Evolutionary conservation across 2,329 filamentous ascomycete genomes (phyloP).

Genomic region (Aspergillus texensis): DNA sequence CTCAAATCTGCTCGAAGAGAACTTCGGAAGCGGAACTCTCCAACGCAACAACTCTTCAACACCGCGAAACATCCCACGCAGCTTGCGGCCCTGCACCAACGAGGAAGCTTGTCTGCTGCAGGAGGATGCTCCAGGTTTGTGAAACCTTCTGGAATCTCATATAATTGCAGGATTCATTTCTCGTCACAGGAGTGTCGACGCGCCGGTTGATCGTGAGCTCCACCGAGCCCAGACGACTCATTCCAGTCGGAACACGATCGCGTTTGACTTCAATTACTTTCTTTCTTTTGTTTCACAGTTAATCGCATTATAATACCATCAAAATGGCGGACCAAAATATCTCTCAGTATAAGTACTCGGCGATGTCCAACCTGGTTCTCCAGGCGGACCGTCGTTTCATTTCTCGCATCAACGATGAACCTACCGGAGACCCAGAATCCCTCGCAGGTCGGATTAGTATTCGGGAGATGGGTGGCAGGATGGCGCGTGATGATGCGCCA

Average conservation of each 20-base stretch:
- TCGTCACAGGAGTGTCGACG: constrained; percentile 34
- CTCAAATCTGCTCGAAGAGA: constrained; percentile 35
- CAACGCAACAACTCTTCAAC: constrained; percentile 27
- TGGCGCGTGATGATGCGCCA: constrained; percentile 76
- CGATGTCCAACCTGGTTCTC: constrained; percentile 99
- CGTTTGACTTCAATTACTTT: constrained; percentile 22
- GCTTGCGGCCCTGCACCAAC: constrained; percentile 30
- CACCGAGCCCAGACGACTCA: constrained; percentile 30
- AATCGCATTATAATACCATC: constrained; percentile 19
- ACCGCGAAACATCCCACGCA: constrained; percentile 21
- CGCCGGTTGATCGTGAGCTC: constrained; percentile 38
- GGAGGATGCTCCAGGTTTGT: constrained; percentile 44
- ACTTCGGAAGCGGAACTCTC: constrained; percentile 31
- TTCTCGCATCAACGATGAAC: constrained; percentile 87
- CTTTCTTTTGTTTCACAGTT: constrained; percentile 14
- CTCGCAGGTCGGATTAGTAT: constrained; percentile 92
- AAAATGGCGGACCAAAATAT: constrained; percentile 75
- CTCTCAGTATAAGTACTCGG: constrained; percentile 98
- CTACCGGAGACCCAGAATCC: constrained; percentile 95
- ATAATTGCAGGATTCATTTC: constrained; percentile 29
- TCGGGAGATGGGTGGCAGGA: constrained; percentile 87
- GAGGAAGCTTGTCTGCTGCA: constrained; percentile 31
- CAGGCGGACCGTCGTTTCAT: constrained; percentile 98
- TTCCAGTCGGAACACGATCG: constrained; percentile 31
- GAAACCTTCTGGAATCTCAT: constrained; percentile 28